phyloP scores from a whole-genome alignment of 1,284 basidiomycete species.

The Austroboletus novae-zelandiae region DNA sequence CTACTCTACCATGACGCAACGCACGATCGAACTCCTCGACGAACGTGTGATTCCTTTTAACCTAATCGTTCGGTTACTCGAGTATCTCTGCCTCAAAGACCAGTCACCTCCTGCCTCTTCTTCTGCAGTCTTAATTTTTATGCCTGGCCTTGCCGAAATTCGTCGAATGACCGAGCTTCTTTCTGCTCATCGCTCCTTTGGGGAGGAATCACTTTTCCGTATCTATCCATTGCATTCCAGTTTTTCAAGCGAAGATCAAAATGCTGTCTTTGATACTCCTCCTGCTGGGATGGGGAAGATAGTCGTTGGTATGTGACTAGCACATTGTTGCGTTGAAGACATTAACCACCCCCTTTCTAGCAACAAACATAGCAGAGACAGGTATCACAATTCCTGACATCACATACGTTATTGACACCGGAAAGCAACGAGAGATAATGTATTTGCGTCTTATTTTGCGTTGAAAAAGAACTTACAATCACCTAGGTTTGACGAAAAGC shows the following conservation, averaged over 20 bases:
- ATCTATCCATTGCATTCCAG: constrained; percentile 94
- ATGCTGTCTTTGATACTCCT: constrained; percentile 87
- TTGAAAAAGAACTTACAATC: constrained; percentile 11
- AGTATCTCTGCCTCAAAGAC: constrained; percentile 82
- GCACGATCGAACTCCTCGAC: constrained; percentile 86
- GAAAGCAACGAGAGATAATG: constrained; percentile 94
- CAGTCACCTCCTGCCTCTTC: constrained; percentile 60
- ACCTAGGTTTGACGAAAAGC: constrained; percentile 91
- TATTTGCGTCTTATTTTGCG: constrained; percentile 26
- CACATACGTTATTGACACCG: constrained; percentile 95
- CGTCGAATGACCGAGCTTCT: constrained; percentile 85
- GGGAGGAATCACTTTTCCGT: constrained; percentile 63
- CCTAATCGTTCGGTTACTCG: constrained; percentile 83
- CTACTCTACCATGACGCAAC: constrained; percentile 71
- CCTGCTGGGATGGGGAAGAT: constrained; percentile 84
- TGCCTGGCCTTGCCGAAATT: constrained; percentile 94
- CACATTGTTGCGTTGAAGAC: constrained; percentile 55
- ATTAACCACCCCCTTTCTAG: constrained; percentile 46
- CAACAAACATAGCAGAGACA: constrained; percentile 76
- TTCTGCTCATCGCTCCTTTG: constrained; percentile 74
- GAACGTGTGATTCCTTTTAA: constrained; percentile 91
- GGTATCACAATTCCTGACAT: constrained; percentile 99
- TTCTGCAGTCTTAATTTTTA: constrained; percentile 85
- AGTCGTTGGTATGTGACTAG: constrained; percentile 70
- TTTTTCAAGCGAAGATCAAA: constrained; percentile 87